phyloP scores from a whole-genome alignment of 306 rosid species.

The Cucurbita ficifolia region DNA sequence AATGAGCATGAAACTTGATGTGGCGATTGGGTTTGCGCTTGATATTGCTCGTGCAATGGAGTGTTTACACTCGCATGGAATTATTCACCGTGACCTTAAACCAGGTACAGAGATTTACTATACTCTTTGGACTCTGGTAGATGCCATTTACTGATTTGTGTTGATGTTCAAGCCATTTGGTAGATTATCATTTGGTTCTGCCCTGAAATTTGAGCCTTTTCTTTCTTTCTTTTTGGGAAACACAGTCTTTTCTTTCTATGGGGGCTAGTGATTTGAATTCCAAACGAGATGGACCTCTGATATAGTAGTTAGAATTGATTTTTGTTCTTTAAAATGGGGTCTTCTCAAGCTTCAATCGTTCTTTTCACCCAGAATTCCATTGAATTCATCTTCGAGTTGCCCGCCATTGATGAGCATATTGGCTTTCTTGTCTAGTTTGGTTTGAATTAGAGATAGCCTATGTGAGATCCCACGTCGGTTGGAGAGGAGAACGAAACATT shows the following conservation, averaged over 20 bases:
- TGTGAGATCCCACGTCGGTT: too few relatives aligned
- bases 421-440: not conserved
- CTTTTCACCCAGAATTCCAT: not conserved
- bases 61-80: slow-evolving; percentile 85
- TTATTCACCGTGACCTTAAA: slow-evolving; percentile 89
- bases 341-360: not conserved
- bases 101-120: slow-evolving; percentile 38
- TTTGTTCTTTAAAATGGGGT: not conserved
- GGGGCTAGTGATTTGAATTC: not conserved
- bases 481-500: too few relatives aligned
- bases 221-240: too few relatives aligned
- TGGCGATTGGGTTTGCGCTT: slow-evolving; percentile 70
- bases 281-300: not conserved
- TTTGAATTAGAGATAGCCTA: not conserved
- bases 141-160: not conserved
- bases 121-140: not conserved
- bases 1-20: slow-evolving; percentile 44
- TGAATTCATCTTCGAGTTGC: not conserved
- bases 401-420: not conserved
- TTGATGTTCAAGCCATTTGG: not conserved
- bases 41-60: slow-evolving; percentile 85
- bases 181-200: not conserved
- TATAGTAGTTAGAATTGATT: not conserved
- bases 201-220: not conserved
- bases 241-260: not conserved